A percentile compares a stretch with the other conserved stretches of the same genome.
These are phyloP conservation scores for Podila epicladia DNA, from an alignment of 192 early-diverging fungal genomes.

Conservation along the genomic window DNA sequence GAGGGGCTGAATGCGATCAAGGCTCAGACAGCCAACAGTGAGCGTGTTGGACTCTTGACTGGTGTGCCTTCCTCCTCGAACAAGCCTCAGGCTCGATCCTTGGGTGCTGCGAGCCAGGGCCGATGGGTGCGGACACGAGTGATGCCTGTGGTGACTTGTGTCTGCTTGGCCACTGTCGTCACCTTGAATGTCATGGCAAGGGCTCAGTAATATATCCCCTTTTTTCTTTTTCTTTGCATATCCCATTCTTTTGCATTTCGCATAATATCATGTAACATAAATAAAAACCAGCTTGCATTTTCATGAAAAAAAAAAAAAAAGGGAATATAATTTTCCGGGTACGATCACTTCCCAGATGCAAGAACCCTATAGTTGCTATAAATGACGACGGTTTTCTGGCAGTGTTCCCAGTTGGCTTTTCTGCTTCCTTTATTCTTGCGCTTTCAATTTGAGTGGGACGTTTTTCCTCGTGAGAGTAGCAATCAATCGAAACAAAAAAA, in stretches of 20 bases:
- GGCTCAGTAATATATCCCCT: not conserved
- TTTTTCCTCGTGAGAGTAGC: too few species aligned
- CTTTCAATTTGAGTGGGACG: too few species aligned
- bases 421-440: too few species aligned
- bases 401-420: too few species aligned
- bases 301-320: not conserved
- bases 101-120: conserved; percentile 15
- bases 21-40: conserved; percentile 10
- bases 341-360: too few species aligned
- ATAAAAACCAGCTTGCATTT: not conserved
- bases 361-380: too few species aligned
- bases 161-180: conserved; percentile 25
- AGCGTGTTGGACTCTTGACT: conserved; percentile 27
- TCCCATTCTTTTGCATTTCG: not conserved
- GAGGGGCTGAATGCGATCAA: not conserved
- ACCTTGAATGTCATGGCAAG: conserved; percentile 20
- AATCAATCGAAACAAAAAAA: too few species aligned
- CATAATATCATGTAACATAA: not conserved
- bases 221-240: not conserved
- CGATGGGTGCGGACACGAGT: conserved; percentile 37
- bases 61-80: not conserved
- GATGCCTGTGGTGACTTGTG: conserved; percentile 28
- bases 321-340: not conserved
- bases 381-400: too few species aligned
- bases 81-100: not conserved